Base-by-base conservation (phyloP, 2,329 filamentous ascomycete species). In the Saccharata proteae region DNA sequence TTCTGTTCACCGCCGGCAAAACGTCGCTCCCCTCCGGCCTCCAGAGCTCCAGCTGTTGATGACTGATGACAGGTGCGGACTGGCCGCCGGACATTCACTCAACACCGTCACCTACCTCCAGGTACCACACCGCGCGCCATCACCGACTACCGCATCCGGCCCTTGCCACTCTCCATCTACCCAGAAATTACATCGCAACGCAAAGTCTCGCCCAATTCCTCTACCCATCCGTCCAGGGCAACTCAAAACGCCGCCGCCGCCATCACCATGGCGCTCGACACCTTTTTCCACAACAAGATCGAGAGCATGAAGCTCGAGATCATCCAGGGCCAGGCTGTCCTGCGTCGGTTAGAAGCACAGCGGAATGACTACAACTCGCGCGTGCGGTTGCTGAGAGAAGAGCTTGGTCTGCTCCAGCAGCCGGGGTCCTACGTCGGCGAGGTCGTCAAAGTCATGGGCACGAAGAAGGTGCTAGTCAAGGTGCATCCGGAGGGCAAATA, bases 301-400 rank as follows among this genome's bases (percentile, higher is more conserved):
- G 90, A 98, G 82, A 78, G 81, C 59, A 93, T 96, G 82, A 96
- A 96, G 80, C 85, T 98, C 59, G 88, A 98, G 74, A 98, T 98
- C 58, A 88, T 98, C 58, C 88, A 96, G 64, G 88, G 90, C 35
- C 90, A 98, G 65, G 88, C 90, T 35, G 85, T 93, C 36, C 70
- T 98, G 40, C 80, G 90, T 46, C 77, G 90, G 54, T 74, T 98
- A 48, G 90, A 98, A 69, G 90, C 90, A 46, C 92, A 98, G 62
- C 78, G 90, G 45, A 98, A 98, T 55, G 90, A 98, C 64, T 96
- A 96, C 72, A 98, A 98, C 68, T 96, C 90, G 38, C 77, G 90
- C 55, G 90, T 98, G 49, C 82, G 90, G 40, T 69, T 98, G 60
- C 65, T 98, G 51, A 74, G 90, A 48, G 90, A 98, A 65, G 90